Percentiles rank a stretch among this genome's conserved stretches.
These are phyloP conservation scores for Phytophthora ohioensis DNA, from an alignment of 352 stramenopile genomes.

Conservation along the genomic window DNA sequence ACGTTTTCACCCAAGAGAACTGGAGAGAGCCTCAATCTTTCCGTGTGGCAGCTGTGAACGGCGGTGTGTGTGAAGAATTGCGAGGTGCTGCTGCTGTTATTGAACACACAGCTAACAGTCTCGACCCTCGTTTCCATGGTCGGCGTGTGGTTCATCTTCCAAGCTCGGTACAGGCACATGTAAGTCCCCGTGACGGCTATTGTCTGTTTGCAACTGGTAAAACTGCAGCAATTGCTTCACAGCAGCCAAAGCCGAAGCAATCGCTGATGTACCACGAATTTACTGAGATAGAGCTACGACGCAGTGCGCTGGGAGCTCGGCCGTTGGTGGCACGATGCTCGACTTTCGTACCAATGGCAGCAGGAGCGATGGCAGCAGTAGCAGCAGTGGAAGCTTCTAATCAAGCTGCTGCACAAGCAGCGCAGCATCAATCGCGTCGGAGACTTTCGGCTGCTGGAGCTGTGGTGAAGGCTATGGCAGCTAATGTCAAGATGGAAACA, in stretches of 20 bases:
- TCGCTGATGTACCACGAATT: conserved; percentile 48
- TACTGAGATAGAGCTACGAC: conserved; percentile 42
- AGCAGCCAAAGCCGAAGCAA: conserved; percentile 20
- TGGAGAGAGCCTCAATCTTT: conserved; percentile 63
- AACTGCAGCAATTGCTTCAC: conserved; percentile 18
- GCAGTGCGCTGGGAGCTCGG: conserved; percentile 12
- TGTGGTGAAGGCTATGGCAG: conserved; percentile 10
- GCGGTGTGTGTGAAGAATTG: conserved; percentile 39
- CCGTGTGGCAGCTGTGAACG: conserved; percentile 50
- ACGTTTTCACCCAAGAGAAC: conserved; percentile 58
- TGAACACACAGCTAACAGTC: conserved; percentile 59
- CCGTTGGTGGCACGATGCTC: conserved; percentile 48
- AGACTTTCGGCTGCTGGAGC: conserved; percentile 23
- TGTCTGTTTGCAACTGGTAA: conserved; percentile 52
- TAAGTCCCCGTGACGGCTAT: conserved; percentile 54
- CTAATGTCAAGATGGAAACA: conserved; percentile 12
- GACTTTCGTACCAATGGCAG: conserved; percentile 31
- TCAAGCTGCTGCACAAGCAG: conserved; percentile 13
- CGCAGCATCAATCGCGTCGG: conserved; percentile 33
- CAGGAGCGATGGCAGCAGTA: conserved; percentile 35
- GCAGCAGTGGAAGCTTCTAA: conserved; percentile 45
- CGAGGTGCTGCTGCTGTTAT: conserved; percentile 35
- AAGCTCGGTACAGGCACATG: conserved; percentile 47
- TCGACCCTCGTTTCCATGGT: conserved; percentile 59
- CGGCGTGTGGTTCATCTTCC: conserved; percentile 52